Percentiles rank a stretch among this genome's conserved stretches.
Conservation (phyloP, 108 stramenopile genomes). For the Epithemia pelagica region DNA sequence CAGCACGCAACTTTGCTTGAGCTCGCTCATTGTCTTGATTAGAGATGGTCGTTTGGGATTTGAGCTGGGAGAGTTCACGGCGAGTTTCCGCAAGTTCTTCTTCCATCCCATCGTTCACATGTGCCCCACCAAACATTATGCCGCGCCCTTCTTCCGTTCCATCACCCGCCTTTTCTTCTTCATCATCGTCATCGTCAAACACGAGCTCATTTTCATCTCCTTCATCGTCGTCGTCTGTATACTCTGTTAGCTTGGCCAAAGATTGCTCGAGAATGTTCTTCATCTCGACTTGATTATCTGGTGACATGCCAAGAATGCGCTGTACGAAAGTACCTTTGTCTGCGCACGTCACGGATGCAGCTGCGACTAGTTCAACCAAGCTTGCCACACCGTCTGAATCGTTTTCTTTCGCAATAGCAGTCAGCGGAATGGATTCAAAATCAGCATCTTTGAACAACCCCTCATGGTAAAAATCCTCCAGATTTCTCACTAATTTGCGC, state of each 20-base stretch:
- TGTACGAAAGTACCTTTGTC: conserved; percentile 57
- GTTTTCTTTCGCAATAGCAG: conserved; percentile 30
- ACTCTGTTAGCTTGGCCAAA: conserved; percentile 42
- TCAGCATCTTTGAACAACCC: conserved; percentile 64
- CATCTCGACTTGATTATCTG: conserved; percentile 57
- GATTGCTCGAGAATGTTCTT: conserved; percentile 67
- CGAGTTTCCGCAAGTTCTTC: conserved; percentile 50
- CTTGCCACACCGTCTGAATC: conserved; percentile 46
- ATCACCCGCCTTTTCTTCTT: conserved; percentile 26
- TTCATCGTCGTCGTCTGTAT: conserved; percentile 29
- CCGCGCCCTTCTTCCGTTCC: background rate
- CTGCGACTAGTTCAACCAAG: conserved; percentile 72
- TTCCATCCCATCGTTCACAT: conserved; percentile 39
- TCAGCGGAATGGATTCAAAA: conserved; percentile 40
- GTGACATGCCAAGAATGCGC: conserved; percentile 68
- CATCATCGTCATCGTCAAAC: conserved; percentile 42
- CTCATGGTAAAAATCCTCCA: conserved; percentile 71
- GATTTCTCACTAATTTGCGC: conserved; percentile 75
- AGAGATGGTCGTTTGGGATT: conserved; percentile 41
- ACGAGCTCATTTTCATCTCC: conserved; percentile 43
- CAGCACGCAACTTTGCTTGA: conserved; percentile 59
- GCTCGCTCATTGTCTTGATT: conserved; percentile 63
- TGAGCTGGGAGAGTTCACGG: conserved; percentile 55
- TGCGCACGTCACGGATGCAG: conserved; percentile 79
- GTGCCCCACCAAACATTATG: conserved; percentile 20